These are phyloP conservation scores for Eremothecium cymbalariae DNA, from an alignment of 1,139 yeast genomes.

Conservation along the genomic window DNA sequence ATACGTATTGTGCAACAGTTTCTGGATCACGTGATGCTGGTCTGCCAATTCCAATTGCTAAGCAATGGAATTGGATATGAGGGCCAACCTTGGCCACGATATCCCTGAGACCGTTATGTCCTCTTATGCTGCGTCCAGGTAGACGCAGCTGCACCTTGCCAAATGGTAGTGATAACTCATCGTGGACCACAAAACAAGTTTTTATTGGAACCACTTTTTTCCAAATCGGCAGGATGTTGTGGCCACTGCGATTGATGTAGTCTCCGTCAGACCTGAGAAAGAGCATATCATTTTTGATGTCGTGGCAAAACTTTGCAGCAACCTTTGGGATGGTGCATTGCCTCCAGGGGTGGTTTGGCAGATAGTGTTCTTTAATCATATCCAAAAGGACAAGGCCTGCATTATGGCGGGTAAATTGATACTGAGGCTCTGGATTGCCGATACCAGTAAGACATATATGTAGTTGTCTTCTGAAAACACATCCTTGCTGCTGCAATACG, in stretches of 20 bases:
- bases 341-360: constrained; percentile 14
- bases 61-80: constrained; percentile 31
- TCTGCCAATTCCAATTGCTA: constrained; percentile 70
- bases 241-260: constrained; percentile 67
- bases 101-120: constrained; percentile 73
- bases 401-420: constrained; percentile 61
- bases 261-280: constrained; percentile 44
- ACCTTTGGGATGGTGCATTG: constrained; percentile 11
- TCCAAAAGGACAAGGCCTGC: constrained; percentile 42
- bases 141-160: constrained; percentile 57
- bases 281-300: constrained; percentile 23
- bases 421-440: constrained; percentile 70
- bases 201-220: constrained; percentile 34
- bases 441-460: constrained; percentile 44
- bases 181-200: constrained; percentile 56
- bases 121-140: constrained; percentile 54
- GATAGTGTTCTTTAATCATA: constrained; percentile 15
- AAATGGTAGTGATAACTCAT: constrained; percentile 56
- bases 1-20: constrained; percentile 54
- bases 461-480: constrained; percentile 3
- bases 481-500: constrained; percentile 1
- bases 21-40: constrained; percentile 39
- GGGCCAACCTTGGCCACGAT: constrained; percentile 39
- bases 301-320: constrained; percentile 16
- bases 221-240: constrained; percentile 43